Conservation (phyloP, 768 basidiomycete genomes). For the Gautieria morchelliformis region DNA sequence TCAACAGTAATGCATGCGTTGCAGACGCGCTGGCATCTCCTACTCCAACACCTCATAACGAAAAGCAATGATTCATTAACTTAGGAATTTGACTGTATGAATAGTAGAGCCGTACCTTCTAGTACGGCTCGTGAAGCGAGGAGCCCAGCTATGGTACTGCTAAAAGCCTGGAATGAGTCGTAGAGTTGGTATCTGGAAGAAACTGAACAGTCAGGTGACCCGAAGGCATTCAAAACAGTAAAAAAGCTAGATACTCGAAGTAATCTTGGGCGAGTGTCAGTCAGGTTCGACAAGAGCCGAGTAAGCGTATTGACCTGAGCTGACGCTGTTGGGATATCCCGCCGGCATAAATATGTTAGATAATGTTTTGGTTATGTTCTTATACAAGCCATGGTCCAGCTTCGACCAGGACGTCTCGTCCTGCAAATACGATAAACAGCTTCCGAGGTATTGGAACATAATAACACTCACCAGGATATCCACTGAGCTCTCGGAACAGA, state of each 20-base stretch:
- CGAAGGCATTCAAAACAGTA: constrained; percentile 6
- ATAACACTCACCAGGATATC: neutral
- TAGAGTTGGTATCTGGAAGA: constrained; percentile 48
- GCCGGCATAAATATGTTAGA: constrained; percentile 49
- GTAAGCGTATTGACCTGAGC: constrained; percentile 35
- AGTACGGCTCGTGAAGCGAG: constrained; percentile 58
- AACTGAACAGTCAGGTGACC: neutral
- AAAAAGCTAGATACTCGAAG: constrained; percentile 1
- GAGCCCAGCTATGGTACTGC: constrained; percentile 53
- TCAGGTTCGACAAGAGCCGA: constrained; percentile 14
- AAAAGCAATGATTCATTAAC: neutral
- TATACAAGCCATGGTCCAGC: neutral
- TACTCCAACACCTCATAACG: constrained; percentile 50
- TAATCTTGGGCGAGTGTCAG: constrained; percentile 3
- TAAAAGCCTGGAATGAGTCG: constrained; percentile 62
- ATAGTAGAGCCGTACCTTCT: constrained; percentile 37
- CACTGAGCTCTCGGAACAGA: neutral
- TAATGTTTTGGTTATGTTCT: constrained; percentile 22
- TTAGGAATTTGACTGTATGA: neutral
- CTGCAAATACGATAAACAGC: neutral
- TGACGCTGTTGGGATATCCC: constrained; percentile 52
- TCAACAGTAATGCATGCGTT: constrained; percentile 54
- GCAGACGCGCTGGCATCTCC: constrained; percentile 57
- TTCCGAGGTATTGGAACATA: neutral
- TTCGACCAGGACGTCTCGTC: neutral